Percentiles rank a stretch among this genome's conserved stretches.
Evolutionary conservation across 73 alveolate species (phyloP).

Genomic region (Blepharisma stoltei): DNA sequence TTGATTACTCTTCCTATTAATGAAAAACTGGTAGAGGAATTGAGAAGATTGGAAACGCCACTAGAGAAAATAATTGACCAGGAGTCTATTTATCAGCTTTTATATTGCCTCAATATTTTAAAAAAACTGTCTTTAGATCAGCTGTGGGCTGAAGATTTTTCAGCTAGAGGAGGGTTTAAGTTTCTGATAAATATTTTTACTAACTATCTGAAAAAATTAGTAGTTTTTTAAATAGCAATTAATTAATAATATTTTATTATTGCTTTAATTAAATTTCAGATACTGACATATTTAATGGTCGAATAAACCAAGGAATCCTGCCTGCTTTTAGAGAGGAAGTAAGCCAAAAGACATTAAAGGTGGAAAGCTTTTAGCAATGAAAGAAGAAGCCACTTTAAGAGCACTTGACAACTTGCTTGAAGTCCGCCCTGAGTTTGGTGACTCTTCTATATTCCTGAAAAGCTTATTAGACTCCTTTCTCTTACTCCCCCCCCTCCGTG

Average conservation of each 20-base stretch:
- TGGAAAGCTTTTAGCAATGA: no score
- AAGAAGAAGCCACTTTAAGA: no score
- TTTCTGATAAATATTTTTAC: background rate
- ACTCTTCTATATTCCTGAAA: no score
- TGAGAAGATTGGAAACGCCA: background rate
- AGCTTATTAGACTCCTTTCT: no score
- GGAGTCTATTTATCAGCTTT: background rate
- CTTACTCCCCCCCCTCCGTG: no score
- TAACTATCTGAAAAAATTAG: no score
- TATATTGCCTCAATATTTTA: background rate
- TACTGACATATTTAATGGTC: no score
- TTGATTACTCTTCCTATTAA: background rate
- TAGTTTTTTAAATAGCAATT: background rate
- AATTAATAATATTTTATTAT: no score
- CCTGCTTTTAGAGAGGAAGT: no score
- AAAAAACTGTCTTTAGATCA: background rate
- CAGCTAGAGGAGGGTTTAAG: background rate
- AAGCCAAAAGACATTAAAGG: no score
- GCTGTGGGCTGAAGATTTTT: background rate
- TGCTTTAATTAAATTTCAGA: background rate
- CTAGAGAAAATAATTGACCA: background rate
- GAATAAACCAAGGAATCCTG: background rate
- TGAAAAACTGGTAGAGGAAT: background rate
- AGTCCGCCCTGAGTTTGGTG: no score
- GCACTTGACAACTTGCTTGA: no score